Evolutionary conservation across 441 rosid genomes (phyloP), one percentile per base, ranked within the genome.

Genomic region (Pelargonium australe): DNA sequence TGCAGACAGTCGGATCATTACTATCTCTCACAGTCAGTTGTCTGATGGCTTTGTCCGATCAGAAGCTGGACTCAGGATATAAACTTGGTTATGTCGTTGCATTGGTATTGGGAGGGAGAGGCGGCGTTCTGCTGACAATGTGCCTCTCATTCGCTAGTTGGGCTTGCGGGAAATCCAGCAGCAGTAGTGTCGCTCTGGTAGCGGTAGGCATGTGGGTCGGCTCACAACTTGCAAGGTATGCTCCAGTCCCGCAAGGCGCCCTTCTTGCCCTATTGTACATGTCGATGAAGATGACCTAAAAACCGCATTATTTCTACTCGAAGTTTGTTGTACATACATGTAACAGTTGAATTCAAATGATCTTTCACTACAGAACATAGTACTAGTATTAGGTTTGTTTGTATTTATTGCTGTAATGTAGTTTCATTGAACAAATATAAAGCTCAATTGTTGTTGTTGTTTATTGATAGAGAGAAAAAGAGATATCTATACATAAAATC

Each of bases 121-220:
- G 89, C 0, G 96, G 96, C 13, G 71, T 89, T 72, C 66, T 89
- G 71, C 90, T 86, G 49, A 81, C 86, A 17, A 66, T 92, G 51
- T 88, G 91, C 79, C 81, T 92, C 40, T 81, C 83, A 6, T 84
- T 91, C 44, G 89, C 96, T 31, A 91, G 96, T 63, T 91, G 97
- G 97, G 85, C 82, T 5, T 89, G 89, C 8, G 98, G 96, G 6
- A 93, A 94, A 86, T 85, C 83, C 70, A 94, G 95, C 82, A 89
- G 97, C 81, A 82, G 90, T 16, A 31, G 80, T 4, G 91, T 89
- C 66, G 86, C 76, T 76, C 80, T 87, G 65, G 79, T 81, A 65
- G 84, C 79, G 10, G 81, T 87, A 10, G 97, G 95, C 1, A 78
- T 83, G 89, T 89, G 97, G 97, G 79, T 91, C 14, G 92, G 87